These are phyloP conservation scores for Rhynchosporium graminicola DNA, from an alignment of 2,329 filamentous ascomycete genomes.

Conservation along the genomic window DNA sequence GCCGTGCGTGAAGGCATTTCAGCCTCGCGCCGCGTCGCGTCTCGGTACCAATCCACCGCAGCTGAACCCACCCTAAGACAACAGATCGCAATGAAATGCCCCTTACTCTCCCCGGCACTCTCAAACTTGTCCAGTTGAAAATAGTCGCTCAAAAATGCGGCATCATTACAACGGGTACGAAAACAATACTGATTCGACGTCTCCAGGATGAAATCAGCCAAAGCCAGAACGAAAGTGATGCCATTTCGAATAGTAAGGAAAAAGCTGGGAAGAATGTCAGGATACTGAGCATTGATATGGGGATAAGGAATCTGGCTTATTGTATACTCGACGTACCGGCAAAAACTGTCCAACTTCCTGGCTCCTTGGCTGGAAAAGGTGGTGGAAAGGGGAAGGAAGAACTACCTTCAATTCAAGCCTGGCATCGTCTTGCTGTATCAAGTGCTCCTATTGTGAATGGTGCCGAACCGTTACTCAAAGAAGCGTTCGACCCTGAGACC, in stretches of 20 bases:
- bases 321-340: constrained; percentile 54
- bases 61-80: background rate
- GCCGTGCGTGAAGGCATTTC: constrained; percentile 10
- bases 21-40: constrained; percentile 22
- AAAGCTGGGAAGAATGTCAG: constrained; percentile 36
- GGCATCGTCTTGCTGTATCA: constrained; percentile 41
- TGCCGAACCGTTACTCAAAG: constrained; percentile 33
- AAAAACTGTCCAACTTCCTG: background rate
- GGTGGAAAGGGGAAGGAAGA: background rate
- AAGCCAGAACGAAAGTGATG: background rate
- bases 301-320: constrained; percentile 78
- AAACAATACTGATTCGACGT: constrained; percentile 53
- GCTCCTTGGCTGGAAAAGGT: background rate
- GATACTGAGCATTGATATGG: constrained; percentile 81
- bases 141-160: constrained; percentile 62
- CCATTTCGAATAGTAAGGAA: background rate
- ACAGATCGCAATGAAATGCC: constrained; percentile 36
- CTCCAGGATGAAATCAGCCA: constrained; percentile 46
- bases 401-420: constrained; percentile 41
- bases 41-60: background rate
- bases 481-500: constrained; percentile 53
- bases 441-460: constrained; percentile 14
- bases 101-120: constrained; percentile 35
- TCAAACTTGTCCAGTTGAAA: constrained; percentile 58
- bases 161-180: constrained; percentile 59